phyloP scores from a whole-genome alignment of 2,329 filamentous ascomycete genomes.

The Fusarium nanum region DNA sequence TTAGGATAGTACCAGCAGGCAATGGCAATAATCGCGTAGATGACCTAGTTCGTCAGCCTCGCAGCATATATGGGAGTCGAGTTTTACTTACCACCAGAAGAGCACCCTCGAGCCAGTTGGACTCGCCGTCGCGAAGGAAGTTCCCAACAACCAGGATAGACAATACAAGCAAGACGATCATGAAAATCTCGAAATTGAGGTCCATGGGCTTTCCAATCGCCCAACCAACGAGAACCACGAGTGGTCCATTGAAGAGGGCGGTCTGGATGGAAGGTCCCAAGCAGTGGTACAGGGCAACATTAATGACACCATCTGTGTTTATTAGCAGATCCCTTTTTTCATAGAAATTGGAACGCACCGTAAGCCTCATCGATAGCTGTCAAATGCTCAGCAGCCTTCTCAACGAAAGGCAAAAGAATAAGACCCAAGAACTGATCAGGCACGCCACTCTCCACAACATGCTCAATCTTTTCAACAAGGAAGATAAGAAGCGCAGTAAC shows the following conservation, averaged over 20 bases:
- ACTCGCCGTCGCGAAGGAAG: constrained; percentile 79
- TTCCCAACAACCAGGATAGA: constrained; percentile 80
- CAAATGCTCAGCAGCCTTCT: constrained; percentile 77
- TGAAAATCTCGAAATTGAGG: constrained; percentile 81
- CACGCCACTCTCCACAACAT: constrained; percentile 53
- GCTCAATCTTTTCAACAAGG: constrained; percentile 73
- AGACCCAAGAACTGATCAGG: constrained; percentile 59
- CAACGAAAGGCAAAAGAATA: constrained; percentile 74
- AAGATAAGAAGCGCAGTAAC: constrained; percentile 75
- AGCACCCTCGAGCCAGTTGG: constrained; percentile 79
- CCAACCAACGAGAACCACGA: constrained; percentile 79
- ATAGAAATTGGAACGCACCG: constrained; percentile 41
- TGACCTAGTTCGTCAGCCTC: constrained; percentile 42
- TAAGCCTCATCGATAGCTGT: constrained; percentile 78
- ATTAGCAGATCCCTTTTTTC: not conserved
- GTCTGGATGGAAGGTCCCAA: constrained; percentile 81
- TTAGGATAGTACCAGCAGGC: constrained; percentile 60
- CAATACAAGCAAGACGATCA: constrained; percentile 78
- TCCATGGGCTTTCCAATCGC: constrained; percentile 72
- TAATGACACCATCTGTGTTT: constrained; percentile 67
- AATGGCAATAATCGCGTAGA: constrained; percentile 60
- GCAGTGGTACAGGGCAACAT: constrained; percentile 77
- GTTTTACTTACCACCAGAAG: constrained; percentile 67
- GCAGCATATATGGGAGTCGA: accelerated
- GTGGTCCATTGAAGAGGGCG: constrained; percentile 77